Conservation (phyloP, 768 basidiomycete species). For the Pleurotus citrinopileatus region DNA sequence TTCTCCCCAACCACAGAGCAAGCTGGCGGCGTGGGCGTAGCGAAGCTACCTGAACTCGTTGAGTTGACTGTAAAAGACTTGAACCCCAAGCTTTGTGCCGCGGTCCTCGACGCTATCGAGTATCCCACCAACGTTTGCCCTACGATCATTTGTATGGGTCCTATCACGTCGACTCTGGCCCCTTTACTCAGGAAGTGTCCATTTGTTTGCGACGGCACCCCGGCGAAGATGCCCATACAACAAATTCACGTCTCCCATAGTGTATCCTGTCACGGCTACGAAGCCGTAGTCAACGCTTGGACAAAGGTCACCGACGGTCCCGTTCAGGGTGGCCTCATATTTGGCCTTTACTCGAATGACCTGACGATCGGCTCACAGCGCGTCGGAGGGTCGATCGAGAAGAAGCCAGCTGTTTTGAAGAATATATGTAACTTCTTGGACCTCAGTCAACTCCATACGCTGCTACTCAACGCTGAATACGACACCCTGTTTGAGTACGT, state of each 20-base stretch:
- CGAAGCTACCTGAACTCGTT: background rate
- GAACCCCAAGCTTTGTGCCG: background rate
- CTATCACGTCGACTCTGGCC: background rate
- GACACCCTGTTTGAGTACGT: background rate
- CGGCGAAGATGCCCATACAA: background rate
- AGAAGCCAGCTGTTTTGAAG: background rate
- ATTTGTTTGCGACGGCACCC: background rate
- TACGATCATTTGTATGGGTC: background rate
- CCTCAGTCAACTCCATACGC: background rate
- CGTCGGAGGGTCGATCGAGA: background rate
- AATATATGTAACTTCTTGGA: background rate
- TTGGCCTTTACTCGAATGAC: background rate
- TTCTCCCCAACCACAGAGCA: background rate
- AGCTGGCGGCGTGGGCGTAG: background rate
- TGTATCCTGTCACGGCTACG: background rate
- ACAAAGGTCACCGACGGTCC: too few relatives aligned
- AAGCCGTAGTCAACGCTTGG: background rate
- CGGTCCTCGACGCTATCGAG: background rate
- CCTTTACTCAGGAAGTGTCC: constrained; percentile 1
- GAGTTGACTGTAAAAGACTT: background rate
- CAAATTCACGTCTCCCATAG: background rate
- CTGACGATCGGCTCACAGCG: background rate
- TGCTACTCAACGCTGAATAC: background rate
- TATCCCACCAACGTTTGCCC: background rate
- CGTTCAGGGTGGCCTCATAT: background rate